phyloP scores from a whole-genome alignment of 495 filamentous ascomycete genomes.

The Margaritispora aquatica region DNA sequence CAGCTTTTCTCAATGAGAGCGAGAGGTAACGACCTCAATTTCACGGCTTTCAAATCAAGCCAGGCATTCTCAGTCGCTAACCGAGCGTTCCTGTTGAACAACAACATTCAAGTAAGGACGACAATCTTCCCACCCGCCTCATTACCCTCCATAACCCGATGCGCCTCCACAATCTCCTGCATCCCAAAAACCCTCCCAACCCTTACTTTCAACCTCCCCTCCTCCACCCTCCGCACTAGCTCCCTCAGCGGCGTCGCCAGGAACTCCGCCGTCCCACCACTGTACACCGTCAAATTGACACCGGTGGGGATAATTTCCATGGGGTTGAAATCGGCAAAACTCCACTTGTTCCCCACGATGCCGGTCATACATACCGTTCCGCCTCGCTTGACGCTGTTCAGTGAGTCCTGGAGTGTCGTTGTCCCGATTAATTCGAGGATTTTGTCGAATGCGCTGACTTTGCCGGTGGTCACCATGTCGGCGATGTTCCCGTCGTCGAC shows the following conservation, averaged over 20 bases:
- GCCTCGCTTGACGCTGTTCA: slow-evolving; percentile 31
- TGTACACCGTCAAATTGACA: slow-evolving; percentile 39
- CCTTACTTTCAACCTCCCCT: slow-evolving; percentile 32
- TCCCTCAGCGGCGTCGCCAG: slow-evolving; percentile 41
- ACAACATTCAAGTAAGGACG: slow-evolving; percentile 14
- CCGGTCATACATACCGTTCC: slow-evolving; percentile 45
- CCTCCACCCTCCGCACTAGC: slow-evolving; percentile 33
- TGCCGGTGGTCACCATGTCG: slow-evolving; percentile 17
- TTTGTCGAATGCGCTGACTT: slow-evolving; percentile 34
- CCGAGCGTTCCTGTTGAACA: too few relatives aligned
- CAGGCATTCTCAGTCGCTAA: too few relatives aligned
- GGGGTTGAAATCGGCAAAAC: slow-evolving; percentile 36
- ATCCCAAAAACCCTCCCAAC: slow-evolving; percentile 32
- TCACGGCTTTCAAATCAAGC: too few relatives aligned
- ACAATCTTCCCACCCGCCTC: slow-evolving; percentile 35
- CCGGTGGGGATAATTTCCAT: slow-evolving; percentile 39
- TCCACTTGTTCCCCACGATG: slow-evolving; percentile 45
- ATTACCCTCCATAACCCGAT: slow-evolving; percentile 33
- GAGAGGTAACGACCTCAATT: too few relatives aligned
- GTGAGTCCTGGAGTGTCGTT: slow-evolving; percentile 34
- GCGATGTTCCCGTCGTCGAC: slow-evolving; percentile 21
- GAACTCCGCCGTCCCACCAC: slow-evolving; percentile 37
- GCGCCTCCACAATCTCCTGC: slow-evolving; percentile 36
- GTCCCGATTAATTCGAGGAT: slow-evolving; percentile 30
- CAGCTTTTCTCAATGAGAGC: too few relatives aligned